Percentiles rank a stretch among this genome's conserved stretches.
These are phyloP conservation scores for Fusarium metavorans DNA, from an alignment of 2,329 filamentous ascomycete species.

Conservation along the genomic window DNA sequence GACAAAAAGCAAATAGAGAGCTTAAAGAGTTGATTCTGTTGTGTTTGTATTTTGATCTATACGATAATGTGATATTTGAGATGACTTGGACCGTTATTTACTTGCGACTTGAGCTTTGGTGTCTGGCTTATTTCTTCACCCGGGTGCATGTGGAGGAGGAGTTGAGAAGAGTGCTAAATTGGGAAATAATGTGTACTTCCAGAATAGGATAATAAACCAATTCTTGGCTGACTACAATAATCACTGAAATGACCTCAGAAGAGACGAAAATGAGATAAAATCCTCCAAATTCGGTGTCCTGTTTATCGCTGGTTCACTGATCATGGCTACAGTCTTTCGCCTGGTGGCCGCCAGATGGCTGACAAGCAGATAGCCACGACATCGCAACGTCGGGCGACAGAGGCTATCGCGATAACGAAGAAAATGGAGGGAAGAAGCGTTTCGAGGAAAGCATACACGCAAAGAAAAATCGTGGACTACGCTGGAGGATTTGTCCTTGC, in stretches of 20 bases:
- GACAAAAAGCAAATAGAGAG: background rate
- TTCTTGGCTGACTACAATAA: background rate
- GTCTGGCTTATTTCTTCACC: background rate
- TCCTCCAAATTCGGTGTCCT: background rate
- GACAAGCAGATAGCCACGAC: too few species aligned
- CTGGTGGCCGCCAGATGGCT: too few species aligned
- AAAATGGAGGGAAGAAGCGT: too few species aligned
- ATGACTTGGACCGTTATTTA: background rate
- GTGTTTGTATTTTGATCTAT: background rate
- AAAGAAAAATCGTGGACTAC: too few species aligned
- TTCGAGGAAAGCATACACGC: too few species aligned
- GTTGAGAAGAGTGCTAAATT: background rate
- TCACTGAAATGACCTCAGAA: background rate
- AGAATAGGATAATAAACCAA: background rate
- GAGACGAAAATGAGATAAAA: background rate
- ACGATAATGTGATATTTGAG: background rate
- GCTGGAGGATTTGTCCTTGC: too few species aligned
- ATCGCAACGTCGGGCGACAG: too few species aligned
- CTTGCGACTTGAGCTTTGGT: background rate
- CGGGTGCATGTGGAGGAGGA: background rate
- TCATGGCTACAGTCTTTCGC: background rate
- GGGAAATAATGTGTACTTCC: background rate
- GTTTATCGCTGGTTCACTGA: background rate
- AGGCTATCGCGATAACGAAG: too few species aligned
- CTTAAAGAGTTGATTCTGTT: background rate